Evolutionary conservation across 345 rosid species (phyloP), one percentile per base, ranked within the genome.

Genomic region (Schrenkiella parvula): DNA sequence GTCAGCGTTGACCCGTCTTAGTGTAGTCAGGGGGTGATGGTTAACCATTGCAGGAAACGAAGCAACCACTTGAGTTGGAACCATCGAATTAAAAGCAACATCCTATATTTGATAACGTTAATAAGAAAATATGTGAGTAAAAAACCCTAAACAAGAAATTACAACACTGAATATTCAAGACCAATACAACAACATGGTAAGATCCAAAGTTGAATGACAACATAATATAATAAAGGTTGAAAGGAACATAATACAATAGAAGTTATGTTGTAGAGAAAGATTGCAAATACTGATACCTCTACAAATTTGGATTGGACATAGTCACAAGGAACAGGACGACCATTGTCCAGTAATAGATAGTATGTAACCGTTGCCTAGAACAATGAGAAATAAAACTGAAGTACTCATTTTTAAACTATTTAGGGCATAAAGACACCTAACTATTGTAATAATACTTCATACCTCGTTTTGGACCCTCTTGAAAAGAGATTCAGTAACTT

Each of bases 311-410:
- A 86, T 64, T 85, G 83, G 32, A 76, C 84, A 77, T 83, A 68
- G 66, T 85, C 85, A 75, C 76, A 80, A 52, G 86, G 83, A 70
- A 74, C 86, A 41, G 80, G 82, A 61, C 78, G 82, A 11, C 84
- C 74, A 26, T 82, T 86, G 82, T 89, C 96, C 77, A 90, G 55
- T 48, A 87, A 70, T 56, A 93, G 58, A 84, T 89, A 83, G 75
- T 93, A 93, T 8, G 98, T 71, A 65, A 93, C 88, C 32, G 95
- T 93, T 44, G 80, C 98, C 98, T 93, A 89, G 69, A 80, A 83
- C 50, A 77, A 64, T 26, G 21, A 11, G 15, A 52, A 67, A 15
- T 50, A 8, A 32, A 76, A 34, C 50, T 38, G 57, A 29, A 70
- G 65, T 43, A 66, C 22, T 72, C 14, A 6, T 8, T 12, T 38